Conservation (phyloP, 257 asterid genomes). For the Linaria vulgaris region DNA sequence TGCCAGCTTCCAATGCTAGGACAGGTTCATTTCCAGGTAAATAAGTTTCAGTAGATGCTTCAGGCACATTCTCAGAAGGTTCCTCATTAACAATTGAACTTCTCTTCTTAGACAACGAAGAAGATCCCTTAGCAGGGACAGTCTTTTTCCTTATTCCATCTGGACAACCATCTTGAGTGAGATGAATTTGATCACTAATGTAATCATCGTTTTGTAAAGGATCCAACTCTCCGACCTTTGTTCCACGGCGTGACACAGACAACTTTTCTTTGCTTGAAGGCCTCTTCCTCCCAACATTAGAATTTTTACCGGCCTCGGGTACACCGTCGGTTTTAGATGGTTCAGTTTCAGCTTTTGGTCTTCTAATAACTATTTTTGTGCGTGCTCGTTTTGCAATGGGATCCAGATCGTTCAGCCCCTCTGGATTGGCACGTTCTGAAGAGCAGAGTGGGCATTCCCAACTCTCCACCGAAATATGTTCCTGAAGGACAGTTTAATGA, state of each 20-base stretch:
- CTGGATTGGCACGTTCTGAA: constrained; percentile 30
- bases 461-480: constrained; percentile 53
- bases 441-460: constrained; percentile 72
- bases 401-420: constrained; percentile 35
- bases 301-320: constrained; percentile 32
- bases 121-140: constrained; percentile 32
- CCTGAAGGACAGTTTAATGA: constrained; percentile 7
- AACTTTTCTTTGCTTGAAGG: constrained; percentile 44
- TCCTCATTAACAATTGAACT: constrained; percentile 32
- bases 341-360: constrained; percentile 42
- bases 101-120: constrained; percentile 29
- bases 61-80: constrained; percentile 38
- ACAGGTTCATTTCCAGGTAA: constrained; percentile 33
- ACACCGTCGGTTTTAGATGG: constrained; percentile 38
- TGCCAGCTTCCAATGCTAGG: constrained; percentile 35
- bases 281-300: constrained; percentile 42
- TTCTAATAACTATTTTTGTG: constrained; percentile 45
- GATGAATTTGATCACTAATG: constrained; percentile 30
- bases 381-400: constrained; percentile 50
- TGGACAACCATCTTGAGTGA: constrained; percentile 35
- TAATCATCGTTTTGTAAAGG: constrained; percentile 28
- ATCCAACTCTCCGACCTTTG: constrained; percentile 36
- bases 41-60: constrained; percentile 27
- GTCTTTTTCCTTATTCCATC: constrained; percentile 31
- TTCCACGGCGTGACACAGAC: constrained; percentile 31